These are phyloP conservation scores for Lepidium sativum DNA, from an alignment of 345 rosid genomes.

Conservation along the genomic window DNA sequence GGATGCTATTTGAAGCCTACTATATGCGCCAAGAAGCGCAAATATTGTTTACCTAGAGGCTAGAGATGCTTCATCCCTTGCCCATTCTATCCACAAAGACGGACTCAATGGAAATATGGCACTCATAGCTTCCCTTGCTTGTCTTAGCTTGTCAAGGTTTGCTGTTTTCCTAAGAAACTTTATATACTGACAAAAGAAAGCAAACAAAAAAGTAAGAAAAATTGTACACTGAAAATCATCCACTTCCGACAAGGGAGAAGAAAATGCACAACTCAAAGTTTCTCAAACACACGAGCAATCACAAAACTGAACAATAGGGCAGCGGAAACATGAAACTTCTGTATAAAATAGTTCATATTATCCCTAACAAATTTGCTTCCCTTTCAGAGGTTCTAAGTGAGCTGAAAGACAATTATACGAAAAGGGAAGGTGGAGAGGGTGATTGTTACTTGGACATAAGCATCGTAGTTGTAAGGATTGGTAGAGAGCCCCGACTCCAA, in stretches of 20 bases:
- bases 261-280: neutral
- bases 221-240: neutral
- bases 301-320: no score
- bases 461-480: constrained; percentile 73
- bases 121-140: constrained; percentile 81
- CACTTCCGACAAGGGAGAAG: no score
- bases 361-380: neutral
- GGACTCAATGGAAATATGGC: constrained; percentile 69
- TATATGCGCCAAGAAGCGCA: neutral
- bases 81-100: constrained; percentile 82
- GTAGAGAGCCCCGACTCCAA: constrained; percentile 49
- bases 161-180: constrained; percentile 71
- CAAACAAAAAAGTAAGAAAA: neutral
- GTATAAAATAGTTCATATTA: neutral
- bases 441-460: constrained; percentile 50
- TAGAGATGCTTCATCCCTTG: constrained; percentile 73
- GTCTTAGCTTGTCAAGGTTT: constrained; percentile 65
- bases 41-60: constrained; percentile 33
- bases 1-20: neutral
- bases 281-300: neutral
- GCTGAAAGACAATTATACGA: neutral
- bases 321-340: neutral
- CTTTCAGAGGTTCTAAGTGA: neutral
- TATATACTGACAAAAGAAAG: constrained; percentile 42
- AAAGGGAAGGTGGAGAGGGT: neutral